Conservation (phyloP, 768 basidiomycete species). For the Tulasnella sp. region DNA sequence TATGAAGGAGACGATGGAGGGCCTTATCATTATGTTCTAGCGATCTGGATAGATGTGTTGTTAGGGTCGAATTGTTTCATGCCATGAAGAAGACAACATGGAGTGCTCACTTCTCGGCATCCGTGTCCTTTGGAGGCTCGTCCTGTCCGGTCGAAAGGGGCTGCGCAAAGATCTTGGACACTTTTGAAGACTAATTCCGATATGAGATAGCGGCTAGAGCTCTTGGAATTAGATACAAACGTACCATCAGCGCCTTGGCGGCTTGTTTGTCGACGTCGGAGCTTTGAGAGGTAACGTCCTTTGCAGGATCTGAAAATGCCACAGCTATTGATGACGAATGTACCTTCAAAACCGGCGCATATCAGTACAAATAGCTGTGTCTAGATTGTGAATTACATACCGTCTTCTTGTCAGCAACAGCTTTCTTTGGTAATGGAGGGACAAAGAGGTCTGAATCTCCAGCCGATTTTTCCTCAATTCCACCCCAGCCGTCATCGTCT, state of each 20-base stretch:
- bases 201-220: background rate
- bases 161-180: background rate
- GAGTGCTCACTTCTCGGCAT: slow-evolving; percentile 24
- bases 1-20: slow-evolving; percentile 70
- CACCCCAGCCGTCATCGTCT: slow-evolving; percentile 1
- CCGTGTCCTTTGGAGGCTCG: background rate
- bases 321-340: background rate
- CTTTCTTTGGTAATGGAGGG: background rate
- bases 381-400: background rate
- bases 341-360: background rate
- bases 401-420: background rate
- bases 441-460: background rate
- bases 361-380: background rate
- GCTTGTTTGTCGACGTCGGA: slow-evolving; percentile 18
- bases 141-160: background rate
- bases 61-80: slow-evolving; percentile 8
- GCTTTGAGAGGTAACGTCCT: background rate
- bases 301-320: slow-evolving; percentile 1
- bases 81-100: slow-evolving; percentile 69
- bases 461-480: background rate
- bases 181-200: background rate
- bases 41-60: slow-evolving; percentile 35
- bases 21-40: slow-evolving; percentile 68
- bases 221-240: background rate
- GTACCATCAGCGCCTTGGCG: slow-evolving; percentile 4